Percentiles rank a stretch among this genome's conserved stretches.
Evolutionary conservation across 2,329 filamentous ascomycete genomes (phyloP).

Genomic region (Colletotrichum brevisporum): DNA sequence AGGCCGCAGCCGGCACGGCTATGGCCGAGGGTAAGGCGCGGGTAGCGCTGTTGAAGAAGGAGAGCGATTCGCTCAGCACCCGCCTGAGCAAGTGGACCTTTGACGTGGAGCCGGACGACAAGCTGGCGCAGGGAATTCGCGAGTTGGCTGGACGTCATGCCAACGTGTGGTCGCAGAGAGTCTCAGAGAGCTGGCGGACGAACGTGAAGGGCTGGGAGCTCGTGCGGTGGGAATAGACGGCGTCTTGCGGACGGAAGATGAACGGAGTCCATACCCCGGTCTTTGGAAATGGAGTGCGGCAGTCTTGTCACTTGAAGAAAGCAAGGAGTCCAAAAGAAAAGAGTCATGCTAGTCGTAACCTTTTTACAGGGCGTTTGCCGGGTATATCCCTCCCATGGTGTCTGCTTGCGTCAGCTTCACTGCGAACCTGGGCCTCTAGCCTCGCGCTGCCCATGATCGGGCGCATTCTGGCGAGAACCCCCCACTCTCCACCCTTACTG

Average conservation of each 20-base stretch:
- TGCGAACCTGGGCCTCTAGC: background rate
- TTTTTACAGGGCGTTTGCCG: constrained; percentile 3
- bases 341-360: background rate
- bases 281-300: background rate
- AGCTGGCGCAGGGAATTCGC: constrained; percentile 29
- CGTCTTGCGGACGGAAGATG: background rate
- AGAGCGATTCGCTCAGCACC: constrained; percentile 47
- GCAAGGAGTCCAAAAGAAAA: constrained; percentile 24
- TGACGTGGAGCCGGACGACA: constrained; percentile 28
- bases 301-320: constrained; percentile 3
- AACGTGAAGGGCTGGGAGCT: constrained; percentile 46
- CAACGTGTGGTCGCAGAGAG: constrained; percentile 40
- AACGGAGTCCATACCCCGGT: background rate
- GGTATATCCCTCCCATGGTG: constrained; percentile 23
- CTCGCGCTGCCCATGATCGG: background rate
- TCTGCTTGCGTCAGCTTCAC: background rate
- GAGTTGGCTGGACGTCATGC: constrained; percentile 25
- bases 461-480: background rate
- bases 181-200: constrained; percentile 44
- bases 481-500: background rate
- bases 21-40: constrained; percentile 51
- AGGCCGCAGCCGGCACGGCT: constrained; percentile 47
- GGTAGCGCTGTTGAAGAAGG: constrained; percentile 49
- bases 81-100: constrained; percentile 48
- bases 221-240: constrained; percentile 44